Base-by-base conservation (phyloP, 306 rosid genomes). In the Quercus cerris region DNA sequence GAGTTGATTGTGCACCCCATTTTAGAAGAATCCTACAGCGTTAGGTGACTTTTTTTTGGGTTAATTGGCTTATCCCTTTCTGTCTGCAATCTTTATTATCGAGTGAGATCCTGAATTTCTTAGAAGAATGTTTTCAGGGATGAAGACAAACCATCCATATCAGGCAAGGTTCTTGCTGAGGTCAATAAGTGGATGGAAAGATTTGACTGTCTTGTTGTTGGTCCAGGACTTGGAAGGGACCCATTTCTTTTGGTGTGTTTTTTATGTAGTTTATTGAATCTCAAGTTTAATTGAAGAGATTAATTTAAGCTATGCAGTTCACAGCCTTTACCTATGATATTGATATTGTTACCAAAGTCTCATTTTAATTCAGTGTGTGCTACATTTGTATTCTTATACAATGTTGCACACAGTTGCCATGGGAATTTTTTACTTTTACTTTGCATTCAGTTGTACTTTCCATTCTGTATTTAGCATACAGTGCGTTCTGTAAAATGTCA, bases 141-240 rank as follows among this genome's bases (percentile, higher is more conserved):
- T 49, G 94, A 90, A 78, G 95, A 94, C 81, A 88, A 82, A 83
- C 74, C 59, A 71, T 62, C 71, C 77, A 80, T 86, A 70, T 75
- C 87, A 68, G 67, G 58, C 56, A 90, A 84, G 85, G 88, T 92
- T 89, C 93, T 94, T 74, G 85, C 87, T 55, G 97, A 94, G 85
- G 91, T 94, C 81, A 89, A 77, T 69, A 92, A 89, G 85, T 92
- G 97, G 98, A 79, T 92, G 84, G 93, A 90, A 86, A 90, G 94
- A 86, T 94, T 94, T 81, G 96, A 92, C 78, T 89, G 96, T 77
- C 97, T 94, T 78, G 98, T 92, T 58, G 76, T 94, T 87, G 98
- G 98, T 84, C 98, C 98, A 2, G 98, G 98, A 82, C 98, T 94
- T 14, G 98, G 98, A 80, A 94, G 98, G 85, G 94, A 94, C 78